Base-by-base conservation (phyloP, 345 rosid genomes). In the Conringia planisiliqua region DNA sequence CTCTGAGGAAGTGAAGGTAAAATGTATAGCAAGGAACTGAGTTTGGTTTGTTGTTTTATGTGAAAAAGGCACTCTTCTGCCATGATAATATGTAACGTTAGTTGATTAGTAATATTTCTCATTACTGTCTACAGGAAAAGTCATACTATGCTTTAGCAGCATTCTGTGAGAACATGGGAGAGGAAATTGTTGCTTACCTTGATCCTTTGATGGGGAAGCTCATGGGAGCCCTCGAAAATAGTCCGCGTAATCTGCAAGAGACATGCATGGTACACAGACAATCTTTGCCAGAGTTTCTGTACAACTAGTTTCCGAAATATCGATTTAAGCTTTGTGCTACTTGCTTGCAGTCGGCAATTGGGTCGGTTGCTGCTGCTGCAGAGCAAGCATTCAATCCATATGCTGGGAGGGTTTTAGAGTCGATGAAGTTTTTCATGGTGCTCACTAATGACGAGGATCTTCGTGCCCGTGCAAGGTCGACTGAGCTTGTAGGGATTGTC, bases 91-190 rank as follows among this genome's bases (percentile, higher is more conserved):
- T 68, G 36, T 33, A 62, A 39, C 18, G 1, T 2, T 22, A 61
- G 35, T n/a, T 47, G 74, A 57, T 5, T 33, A 3, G 67, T 57
- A 65, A 33, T 24, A 32, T 4, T 39, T 66, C 30, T 70, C 14
- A 10, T 46, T 44, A 33, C 71, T 73, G 54, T 43, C 62, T 62
- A 50, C 81, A 96, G 99, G 99, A 96, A 67, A 96, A 96, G 78
- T 96, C 99, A 39, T 92, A 90, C 79, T 96, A 92, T 74, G 99
- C 99, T 59, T 82, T 96, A 86, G 99, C 99, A 63, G 96, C 98
- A 52, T 96, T 92, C 70, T 96, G 99, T 84, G 99, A 96, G 85
- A 79, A 96, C 81, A 96, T 96, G 99, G 98, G 96, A 39, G 90
- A 82, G 76, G 99, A 96, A 76, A 96, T 96, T 77, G 91, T 88